These are phyloP conservation scores for Simplicillium sp. DNA, from an alignment of 2,329 filamentous ascomycete genomes.

Conservation along the genomic window DNA sequence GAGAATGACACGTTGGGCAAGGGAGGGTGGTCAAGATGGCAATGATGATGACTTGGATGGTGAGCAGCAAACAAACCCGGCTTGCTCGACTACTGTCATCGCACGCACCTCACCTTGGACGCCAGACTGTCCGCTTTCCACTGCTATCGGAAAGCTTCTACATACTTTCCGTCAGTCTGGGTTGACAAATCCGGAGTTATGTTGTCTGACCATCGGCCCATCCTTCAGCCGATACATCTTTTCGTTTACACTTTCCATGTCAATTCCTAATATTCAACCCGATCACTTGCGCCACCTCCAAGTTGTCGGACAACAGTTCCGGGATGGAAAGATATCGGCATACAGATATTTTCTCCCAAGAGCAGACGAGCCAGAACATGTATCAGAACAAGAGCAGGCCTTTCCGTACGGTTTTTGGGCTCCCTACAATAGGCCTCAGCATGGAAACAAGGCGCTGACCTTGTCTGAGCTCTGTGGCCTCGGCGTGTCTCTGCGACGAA, in stretches of 20 bases:
- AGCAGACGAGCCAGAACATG: neutral
- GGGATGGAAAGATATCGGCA: conserved; percentile 25
- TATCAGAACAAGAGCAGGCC: neutral
- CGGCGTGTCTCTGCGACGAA: conserved; percentile 13
- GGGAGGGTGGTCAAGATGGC: neutral
- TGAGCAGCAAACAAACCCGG: no score
- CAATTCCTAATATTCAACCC: conserved; percentile 21
- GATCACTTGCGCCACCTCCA: conserved; percentile 21
- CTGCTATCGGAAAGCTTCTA: conserved; percentile 19
- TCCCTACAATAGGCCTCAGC: neutral
- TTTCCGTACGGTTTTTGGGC: neutral
- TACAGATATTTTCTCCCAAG: conserved; percentile 19
- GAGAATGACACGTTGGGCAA: conserved; percentile 8
- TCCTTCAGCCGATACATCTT: conserved; percentile 27
- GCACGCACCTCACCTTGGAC: no score
- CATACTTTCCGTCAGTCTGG: conserved; percentile 17
- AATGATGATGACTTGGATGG: conserved; percentile 1
- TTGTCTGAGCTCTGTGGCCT: conserved; percentile 16
- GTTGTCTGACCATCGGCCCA: conserved; percentile 23
- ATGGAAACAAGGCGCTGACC: conserved; percentile 5
- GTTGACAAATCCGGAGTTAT: conserved; percentile 26
- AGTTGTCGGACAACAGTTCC: conserved; percentile 23
- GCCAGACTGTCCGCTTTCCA: conserved; percentile 15
- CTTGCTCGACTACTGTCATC: no score
- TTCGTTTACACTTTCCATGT: conserved; percentile 24